Conservation (phyloP, 2,329 filamentous ascomycete species). For the Mariannaea elegans region DNA sequence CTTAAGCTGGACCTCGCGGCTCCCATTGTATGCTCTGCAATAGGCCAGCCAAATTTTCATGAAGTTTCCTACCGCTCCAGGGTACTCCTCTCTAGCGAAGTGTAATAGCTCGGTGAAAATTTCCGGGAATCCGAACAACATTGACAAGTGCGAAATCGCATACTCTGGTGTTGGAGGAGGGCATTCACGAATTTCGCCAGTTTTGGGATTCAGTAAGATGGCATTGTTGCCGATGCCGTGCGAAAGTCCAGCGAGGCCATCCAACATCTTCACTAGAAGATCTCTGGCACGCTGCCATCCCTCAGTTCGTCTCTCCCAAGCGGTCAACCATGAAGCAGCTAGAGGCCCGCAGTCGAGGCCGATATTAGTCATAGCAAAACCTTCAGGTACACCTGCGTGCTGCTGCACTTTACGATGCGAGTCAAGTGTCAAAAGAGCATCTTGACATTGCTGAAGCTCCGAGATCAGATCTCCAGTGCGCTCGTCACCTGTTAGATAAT, state of each 20-base stretch:
- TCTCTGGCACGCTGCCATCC: slow-evolving; percentile 21
- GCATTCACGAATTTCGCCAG: slow-evolving; percentile 28
- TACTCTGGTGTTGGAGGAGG: slow-evolving; percentile 25
- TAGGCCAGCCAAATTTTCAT: slow-evolving; percentile 24
- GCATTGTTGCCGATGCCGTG: slow-evolving; percentile 30
- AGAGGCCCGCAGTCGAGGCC: slow-evolving; percentile 30
- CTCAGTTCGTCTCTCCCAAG: slow-evolving; percentile 26
- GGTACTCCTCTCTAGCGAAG: slow-evolving; percentile 21
- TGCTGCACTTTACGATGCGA: slow-evolving; percentile 31
- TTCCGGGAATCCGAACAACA: slow-evolving; percentile 31
- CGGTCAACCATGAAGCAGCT: slow-evolving; percentile 27
- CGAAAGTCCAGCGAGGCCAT: slow-evolving; percentile 15
- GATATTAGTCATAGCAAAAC: slow-evolving; percentile 30
- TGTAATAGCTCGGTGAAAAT: slow-evolving; percentile 25
- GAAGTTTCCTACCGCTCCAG: slow-evolving; percentile 12
- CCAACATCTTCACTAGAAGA: slow-evolving; percentile 20
- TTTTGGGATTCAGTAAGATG: slow-evolving; percentile 26
- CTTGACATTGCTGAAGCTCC: slow-evolving; percentile 23
- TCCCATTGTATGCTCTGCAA: slow-evolving; percentile 28
- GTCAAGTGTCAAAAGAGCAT: slow-evolving; percentile 22
- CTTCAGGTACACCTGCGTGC: slow-evolving; percentile 23
- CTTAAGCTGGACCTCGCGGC: slow-evolving; percentile 12
- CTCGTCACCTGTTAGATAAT: slow-evolving; percentile 65
- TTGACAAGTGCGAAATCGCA: slow-evolving; percentile 29
- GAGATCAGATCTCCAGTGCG: slow-evolving; percentile 56